phyloP scores from a whole-genome alignment of 352 stramenopile genomes.

The Globisporangium canariense region DNA sequence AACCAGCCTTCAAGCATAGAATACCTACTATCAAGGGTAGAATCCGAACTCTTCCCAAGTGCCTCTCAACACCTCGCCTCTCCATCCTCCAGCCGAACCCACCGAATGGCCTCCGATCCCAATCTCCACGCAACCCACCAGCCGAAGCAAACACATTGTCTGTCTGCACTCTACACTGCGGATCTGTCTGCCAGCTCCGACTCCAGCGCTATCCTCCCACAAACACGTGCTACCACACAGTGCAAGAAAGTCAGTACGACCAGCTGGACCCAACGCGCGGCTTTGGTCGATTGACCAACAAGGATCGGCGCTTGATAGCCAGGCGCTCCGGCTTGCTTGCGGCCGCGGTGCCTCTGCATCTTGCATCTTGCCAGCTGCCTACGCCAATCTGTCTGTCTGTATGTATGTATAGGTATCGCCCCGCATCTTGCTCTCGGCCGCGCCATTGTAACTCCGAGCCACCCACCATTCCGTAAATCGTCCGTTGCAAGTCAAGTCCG shows the following conservation, averaged over 20 bases:
- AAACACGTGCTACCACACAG: background rate
- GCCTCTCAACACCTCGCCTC: background rate
- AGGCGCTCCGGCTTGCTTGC: slow-evolving; percentile 10
- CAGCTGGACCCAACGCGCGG: slow-evolving; percentile 5
- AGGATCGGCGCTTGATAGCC: background rate
- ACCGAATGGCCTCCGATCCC: background rate
- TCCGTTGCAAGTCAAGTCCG: background rate
- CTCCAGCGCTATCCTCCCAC: background rate
- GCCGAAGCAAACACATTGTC: background rate
- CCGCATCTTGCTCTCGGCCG: background rate
- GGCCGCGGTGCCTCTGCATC: background rate
- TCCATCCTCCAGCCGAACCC: background rate
- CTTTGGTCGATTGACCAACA: background rate
- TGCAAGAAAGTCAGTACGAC: slow-evolving; percentile 11
- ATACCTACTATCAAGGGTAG: background rate
- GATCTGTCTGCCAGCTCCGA: too few species aligned
- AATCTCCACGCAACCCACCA: background rate
- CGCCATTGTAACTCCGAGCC: background rate
- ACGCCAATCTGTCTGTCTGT: background rate
- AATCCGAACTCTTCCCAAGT: background rate
- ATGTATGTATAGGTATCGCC: too few species aligned
- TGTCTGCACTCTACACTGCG: slow-evolving; percentile 1
- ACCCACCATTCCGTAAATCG: slow-evolving; percentile 1
- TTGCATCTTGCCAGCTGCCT: slow-evolving; percentile 2
- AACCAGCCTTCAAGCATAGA: too few species aligned